Evolutionary conservation across 108 stramenopile genomes (phyloP), one percentile per base, ranked within the genome.

Genomic region (Seminavis robusta): DNA sequence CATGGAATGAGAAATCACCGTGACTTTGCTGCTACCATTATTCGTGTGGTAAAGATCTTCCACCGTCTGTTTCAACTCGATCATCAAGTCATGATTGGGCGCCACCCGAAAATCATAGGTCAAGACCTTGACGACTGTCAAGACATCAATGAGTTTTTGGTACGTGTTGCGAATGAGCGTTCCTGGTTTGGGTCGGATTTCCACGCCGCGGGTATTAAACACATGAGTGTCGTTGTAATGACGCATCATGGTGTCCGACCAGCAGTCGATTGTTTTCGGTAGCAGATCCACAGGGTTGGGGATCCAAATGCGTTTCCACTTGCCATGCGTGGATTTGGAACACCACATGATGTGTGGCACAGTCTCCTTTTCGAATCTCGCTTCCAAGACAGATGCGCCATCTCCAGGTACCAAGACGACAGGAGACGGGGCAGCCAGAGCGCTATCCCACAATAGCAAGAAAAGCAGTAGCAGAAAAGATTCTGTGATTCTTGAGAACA

Each of bases 1-100:
- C 61, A 62, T 62, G 10, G 52, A 53, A 23, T 62, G 61, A 13
- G 47, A 31, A 20, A 41, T 29, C n/a, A 37, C 11, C 36, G 13
- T 13, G 36, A 37, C 36, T 13, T 10, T 10, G 36, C 11, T 37
- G 11, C 36, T 13, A 11, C 13, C 36, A 37, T 37, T 37, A 10
- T 37, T 13, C 36, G 10, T 13, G 13, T 11, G 13, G 10, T 10
- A 10, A 10, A 11, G 36, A 11, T 37, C 36, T 10, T 11, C 36
- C 11, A 13, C 13, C 11, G 10, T 37, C 36, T 37, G 36, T 10
- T 11, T 37, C 11, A 11, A 11, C 36, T 37, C 11, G 36, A 37
- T 11, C 11, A 37, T 37, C 11, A 13, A 10, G 13, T 37, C 36
- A 37, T 37, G 11, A 37, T 10, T 37, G 11, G 36, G 36, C 13